These are phyloP conservation scores for Citrullus colocynthis DNA, from an alignment of 306 rosid genomes.

Conservation along the genomic window DNA sequence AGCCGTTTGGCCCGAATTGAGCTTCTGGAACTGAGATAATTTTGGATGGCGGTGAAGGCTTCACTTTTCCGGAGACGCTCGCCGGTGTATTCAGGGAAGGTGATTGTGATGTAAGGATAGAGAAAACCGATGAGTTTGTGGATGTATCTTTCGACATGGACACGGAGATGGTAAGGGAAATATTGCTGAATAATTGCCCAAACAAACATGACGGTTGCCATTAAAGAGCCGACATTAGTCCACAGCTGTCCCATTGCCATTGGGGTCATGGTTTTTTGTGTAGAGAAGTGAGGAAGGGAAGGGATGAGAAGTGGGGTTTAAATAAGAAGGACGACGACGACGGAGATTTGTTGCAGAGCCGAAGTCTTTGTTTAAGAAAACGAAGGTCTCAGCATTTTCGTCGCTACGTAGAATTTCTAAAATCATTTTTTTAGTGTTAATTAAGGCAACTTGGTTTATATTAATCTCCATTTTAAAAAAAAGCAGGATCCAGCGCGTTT, in stretches of 20 bases:
- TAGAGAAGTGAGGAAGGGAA: neutral
- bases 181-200: constrained; percentile 22
- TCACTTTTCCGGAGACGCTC: constrained; percentile 20
- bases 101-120: constrained; percentile 38
- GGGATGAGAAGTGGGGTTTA: neutral
- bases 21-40: constrained; percentile 28
- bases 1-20: constrained; percentile 23
- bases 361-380: too few species aligned
- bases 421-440: too few species aligned
- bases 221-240: constrained; percentile 23
- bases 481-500: too few species aligned
- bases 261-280: neutral
- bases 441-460: too few species aligned
- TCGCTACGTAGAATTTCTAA: too few species aligned
- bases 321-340: neutral
- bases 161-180: constrained; percentile 17
- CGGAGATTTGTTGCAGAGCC: too few species aligned
- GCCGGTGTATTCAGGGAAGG: constrained; percentile 24
- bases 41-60: constrained; percentile 21
- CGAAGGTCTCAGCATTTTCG: too few species aligned
- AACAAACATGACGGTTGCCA: constrained; percentile 19
- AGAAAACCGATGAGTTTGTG: constrained; percentile 3
- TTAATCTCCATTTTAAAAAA: too few species aligned
- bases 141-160: neutral
- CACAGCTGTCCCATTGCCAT: constrained; percentile 13